Conservation (phyloP, 116 monocot species). For the Posidonia oceanica region DNA sequence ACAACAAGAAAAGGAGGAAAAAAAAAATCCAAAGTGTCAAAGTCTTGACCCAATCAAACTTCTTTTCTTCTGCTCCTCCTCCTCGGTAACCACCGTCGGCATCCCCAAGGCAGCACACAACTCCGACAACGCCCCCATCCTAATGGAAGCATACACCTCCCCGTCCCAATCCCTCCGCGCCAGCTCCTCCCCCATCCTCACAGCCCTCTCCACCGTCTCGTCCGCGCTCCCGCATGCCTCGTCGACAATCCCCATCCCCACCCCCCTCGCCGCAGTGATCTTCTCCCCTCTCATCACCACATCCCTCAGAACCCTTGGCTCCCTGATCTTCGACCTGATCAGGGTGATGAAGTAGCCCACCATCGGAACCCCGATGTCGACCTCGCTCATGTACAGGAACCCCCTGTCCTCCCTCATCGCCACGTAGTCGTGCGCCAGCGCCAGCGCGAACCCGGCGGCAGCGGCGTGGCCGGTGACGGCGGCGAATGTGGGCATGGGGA, state of each 20-base stretch:
- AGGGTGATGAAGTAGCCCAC: constrained; percentile 6
- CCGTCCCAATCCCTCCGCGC: constrained; percentile 24
- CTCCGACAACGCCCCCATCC: too few species aligned
- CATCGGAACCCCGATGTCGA: constrained; percentile 50
- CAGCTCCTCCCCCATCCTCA: constrained; percentile 41
- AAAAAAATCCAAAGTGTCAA: too few species aligned
- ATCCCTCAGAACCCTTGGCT: constrained; percentile 17
- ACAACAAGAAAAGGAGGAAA: too few species aligned
- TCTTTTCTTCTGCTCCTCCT: too few species aligned
- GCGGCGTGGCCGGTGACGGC: constrained; percentile 84
- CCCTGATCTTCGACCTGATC: constrained; percentile 37
- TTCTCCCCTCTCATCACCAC: constrained; percentile 25
- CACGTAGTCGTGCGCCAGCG: constrained; percentile 49
- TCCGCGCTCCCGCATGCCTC: constrained; percentile 4
- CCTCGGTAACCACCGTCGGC: too few species aligned
- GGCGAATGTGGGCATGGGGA: constrained; percentile 81
- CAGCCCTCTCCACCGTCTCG: constrained; percentile 41
- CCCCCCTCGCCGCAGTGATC: constrained; percentile 37
- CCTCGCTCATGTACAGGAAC: constrained; percentile 79
- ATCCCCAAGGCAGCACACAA: too few species aligned
- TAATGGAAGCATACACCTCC: too few species aligned
- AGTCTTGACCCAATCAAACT: background rate
- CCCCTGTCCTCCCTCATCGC: constrained; percentile 62
- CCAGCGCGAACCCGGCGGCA: constrained; percentile 57
- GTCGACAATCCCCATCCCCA: constrained; percentile 23